These are phyloP conservation scores for Hygrophorus pudorinus DNA, from an alignment of 768 basidiomycete genomes.

Conservation along the genomic window DNA sequence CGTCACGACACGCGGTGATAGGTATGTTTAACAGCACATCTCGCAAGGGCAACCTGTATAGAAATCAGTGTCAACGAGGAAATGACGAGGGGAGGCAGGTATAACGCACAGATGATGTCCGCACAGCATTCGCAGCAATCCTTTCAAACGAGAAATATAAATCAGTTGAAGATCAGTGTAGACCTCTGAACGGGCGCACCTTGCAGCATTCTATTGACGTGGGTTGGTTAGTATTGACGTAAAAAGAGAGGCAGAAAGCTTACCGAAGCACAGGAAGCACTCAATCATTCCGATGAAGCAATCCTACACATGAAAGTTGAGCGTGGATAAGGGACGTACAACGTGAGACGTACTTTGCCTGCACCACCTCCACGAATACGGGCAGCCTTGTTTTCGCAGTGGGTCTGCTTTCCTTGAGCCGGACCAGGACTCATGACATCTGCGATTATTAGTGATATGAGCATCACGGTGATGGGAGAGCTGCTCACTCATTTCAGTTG, in stretches of 20 bases:
- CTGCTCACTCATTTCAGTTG: slow-evolving; percentile 37
- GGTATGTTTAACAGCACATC: slow-evolving; percentile 34
- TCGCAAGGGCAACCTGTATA: slow-evolving; percentile 44
- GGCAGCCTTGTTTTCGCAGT: slow-evolving; percentile 27
- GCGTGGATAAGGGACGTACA: neutral
- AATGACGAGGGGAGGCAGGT: neutral
- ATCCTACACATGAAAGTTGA: slow-evolving; percentile 24
- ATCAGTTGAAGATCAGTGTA: slow-evolving; percentile 11
- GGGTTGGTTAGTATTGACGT: neutral
- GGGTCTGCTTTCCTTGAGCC: slow-evolving; percentile 18
- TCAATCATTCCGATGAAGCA: slow-evolving; percentile 35
- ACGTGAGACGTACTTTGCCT: slow-evolving; percentile 1
- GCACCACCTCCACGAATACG: slow-evolving; percentile 32
- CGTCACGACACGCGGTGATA: no score
- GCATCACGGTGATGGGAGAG: no score
- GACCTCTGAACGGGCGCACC: slow-evolving; percentile 18
- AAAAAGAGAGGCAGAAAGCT: slow-evolving; percentile 8
- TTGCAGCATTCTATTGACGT: slow-evolving; percentile 35
- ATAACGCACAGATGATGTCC: slow-evolving; percentile 38
- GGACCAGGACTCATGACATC: slow-evolving; percentile 29
- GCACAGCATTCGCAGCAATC: slow-evolving; percentile 41
- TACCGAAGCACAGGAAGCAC: slow-evolving; percentile 46
- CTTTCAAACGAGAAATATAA: slow-evolving; percentile 8
- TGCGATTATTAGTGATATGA: slow-evolving; percentile 7
- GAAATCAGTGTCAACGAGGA: neutral